A percentile compares a stretch with the other conserved stretches of the same genome.
Conservation (phyloP, 345 rosid species). For the Populus deltoides region DNA sequence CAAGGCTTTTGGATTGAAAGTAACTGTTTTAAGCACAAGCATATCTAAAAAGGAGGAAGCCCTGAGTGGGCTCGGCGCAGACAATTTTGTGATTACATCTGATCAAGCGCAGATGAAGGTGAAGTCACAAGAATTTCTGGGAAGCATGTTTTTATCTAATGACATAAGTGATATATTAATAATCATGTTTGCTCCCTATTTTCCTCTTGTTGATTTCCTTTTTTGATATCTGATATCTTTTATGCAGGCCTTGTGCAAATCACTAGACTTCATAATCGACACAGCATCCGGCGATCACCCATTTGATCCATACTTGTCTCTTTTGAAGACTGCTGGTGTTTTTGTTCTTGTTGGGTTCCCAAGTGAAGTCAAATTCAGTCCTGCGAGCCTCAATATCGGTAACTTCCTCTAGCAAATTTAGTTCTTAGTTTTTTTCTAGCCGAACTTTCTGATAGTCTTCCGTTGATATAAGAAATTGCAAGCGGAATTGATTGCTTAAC, state of each 20-base stretch:
- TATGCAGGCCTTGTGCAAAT: slow-evolving; percentile 53
- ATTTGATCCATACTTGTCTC: slow-evolving; percentile 76
- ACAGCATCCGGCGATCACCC: slow-evolving; percentile 88
- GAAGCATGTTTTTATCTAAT: background rate
- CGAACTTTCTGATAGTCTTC: background rate
- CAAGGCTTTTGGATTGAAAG: slow-evolving; percentile 68
- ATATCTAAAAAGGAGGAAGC: slow-evolving; percentile 69
- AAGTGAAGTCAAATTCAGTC: slow-evolving; percentile 73
- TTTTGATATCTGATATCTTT: background rate
- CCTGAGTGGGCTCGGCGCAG: slow-evolving; percentile 52
- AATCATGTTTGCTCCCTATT: background rate
- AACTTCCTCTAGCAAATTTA: background rate
- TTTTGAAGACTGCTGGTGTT: slow-evolving; percentile 65
- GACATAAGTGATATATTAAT: too few species aligned
- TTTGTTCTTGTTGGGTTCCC: slow-evolving; percentile 76
- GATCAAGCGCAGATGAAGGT: slow-evolving; percentile 84
- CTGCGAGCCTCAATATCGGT: slow-evolving; percentile 66
- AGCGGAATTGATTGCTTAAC: background rate
- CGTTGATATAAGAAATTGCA: background rate
- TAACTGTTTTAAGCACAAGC: slow-evolving; percentile 76
- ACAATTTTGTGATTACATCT: slow-evolving; percentile 64
- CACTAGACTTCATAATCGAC: slow-evolving; percentile 76
- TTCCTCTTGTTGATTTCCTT: too few species aligned
- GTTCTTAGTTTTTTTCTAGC: background rate
- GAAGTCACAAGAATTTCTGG: background rate